phyloP scores from a whole-genome alignment of 1,139 yeast species.

The Protomyces macrosporus region DNA sequence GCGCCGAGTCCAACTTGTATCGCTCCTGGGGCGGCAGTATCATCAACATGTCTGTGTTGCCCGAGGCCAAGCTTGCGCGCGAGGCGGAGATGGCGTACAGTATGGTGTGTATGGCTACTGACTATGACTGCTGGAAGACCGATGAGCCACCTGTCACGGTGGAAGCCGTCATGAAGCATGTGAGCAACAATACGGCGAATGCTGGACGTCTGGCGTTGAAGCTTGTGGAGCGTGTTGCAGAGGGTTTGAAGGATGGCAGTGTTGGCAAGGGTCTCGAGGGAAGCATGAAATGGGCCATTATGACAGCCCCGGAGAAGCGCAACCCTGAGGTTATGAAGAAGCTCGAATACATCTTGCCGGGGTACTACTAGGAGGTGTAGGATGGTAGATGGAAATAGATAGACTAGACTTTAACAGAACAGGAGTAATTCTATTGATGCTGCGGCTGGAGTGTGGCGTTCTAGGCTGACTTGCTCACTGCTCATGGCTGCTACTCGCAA shows the following conservation, averaged over 20 bases:
- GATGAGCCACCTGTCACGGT: constrained; percentile 94
- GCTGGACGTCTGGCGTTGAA: constrained; percentile 55
- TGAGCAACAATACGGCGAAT: constrained; percentile 78
- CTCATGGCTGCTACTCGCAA: no score
- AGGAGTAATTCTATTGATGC: no score
- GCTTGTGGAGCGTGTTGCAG: constrained; percentile 63
- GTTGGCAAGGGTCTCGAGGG: constrained; percentile 47
- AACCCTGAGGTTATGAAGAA: constrained; percentile 67
- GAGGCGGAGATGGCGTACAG: constrained; percentile 96
- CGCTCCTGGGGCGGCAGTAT: constrained; percentile 89
- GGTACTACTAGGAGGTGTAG: constrained; percentile 47
- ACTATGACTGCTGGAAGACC: constrained; percentile 97
- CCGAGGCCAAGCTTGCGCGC: constrained; percentile 92
- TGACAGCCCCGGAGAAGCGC: constrained; percentile 73
- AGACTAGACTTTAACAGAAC: neutral
- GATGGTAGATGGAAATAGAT: neutral
- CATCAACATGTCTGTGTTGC: constrained; percentile 89
- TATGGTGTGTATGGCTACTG: constrained; percentile 98
- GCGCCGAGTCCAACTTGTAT: constrained; percentile 92
- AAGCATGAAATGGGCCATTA: constrained; percentile 71
- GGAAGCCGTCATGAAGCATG: constrained; percentile 86
- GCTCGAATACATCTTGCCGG: constrained; percentile 87
- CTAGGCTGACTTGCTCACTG: no score
- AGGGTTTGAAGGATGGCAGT: constrained; percentile 45
- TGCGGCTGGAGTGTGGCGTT: no score